Conservation (phyloP, 257 asterid species). For the Misopates orontium region DNA sequence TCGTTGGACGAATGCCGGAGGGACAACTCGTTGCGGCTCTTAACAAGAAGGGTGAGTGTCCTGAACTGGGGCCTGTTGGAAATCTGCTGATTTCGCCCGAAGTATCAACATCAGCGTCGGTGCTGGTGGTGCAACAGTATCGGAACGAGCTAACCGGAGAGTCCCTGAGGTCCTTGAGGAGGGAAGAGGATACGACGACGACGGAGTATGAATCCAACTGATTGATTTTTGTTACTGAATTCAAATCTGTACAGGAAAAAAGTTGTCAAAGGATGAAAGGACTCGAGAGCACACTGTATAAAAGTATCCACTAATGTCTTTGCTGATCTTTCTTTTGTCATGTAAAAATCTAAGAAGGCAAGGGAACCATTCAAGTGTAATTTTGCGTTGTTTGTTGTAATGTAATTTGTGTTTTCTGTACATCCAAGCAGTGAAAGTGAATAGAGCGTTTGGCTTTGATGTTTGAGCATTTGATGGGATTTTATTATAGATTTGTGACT, state of each 20-base stretch:
- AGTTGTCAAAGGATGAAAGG: too few species aligned
- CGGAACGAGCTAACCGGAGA: conserved; percentile 28
- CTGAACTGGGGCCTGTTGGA: conserved; percentile 47
- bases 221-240: neutral
- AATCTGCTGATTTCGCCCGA: conserved; percentile 34
- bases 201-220: conserved; percentile 19
- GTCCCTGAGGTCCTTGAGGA: conserved; percentile 27
- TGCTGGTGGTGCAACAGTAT: conserved; percentile 46
- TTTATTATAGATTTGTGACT: too few species aligned
- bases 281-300: too few species aligned
- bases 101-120: conserved; percentile 38
- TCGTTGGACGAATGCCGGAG: conserved; percentile 49
- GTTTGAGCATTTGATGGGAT: too few species aligned
- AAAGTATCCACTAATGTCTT: too few species aligned
- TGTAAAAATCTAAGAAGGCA: too few species aligned
- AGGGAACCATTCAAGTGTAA: too few species aligned
- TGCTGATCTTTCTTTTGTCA: too few species aligned
- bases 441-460: too few species aligned
- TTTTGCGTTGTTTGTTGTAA: too few species aligned
- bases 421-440: too few species aligned
- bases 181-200: conserved; percentile 19
- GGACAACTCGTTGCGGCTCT: conserved; percentile 37
- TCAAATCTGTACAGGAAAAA: neutral
- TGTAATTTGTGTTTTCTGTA: too few species aligned
- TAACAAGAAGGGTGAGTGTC: conserved; percentile 35